Base-by-base conservation (phyloP, 805 yeast species). In the Schwanniomyces polymorphus region DNA sequence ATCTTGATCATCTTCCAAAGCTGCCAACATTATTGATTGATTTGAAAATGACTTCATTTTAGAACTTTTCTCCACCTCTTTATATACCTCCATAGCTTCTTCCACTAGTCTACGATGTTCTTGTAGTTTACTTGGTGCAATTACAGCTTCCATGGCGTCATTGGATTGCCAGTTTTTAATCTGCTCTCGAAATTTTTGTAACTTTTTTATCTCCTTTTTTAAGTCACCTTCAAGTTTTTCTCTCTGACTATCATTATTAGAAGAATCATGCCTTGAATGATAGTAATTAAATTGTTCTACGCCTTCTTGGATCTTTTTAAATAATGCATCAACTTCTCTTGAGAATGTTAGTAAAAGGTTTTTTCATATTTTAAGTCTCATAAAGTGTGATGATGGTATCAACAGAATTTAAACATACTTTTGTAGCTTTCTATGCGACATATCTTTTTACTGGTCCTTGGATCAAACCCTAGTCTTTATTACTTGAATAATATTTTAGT, bases 31-130 rank as follows among this genome's bases (percentile, higher is more conserved):
- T 21, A 74, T 74, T 2, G 75, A 68, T 47, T 73, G 78, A 53
- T 74, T 74, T 5, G 76, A 70, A 48, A 67, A 74, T 3, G 76
- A 64, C 51, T 74, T 74, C 68, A 73, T 67, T 51, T 73, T 74
- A 7, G 74, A 66, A 41, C 63, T 59, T 44, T 71, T 66, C 47
- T 73, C 78, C 26, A 74, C 77, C 23, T 69, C 76, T 48, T 73
- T 74, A 49, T 70, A 74, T 34, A 67, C 66, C 47, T 72, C 77
- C 77, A 74, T 72, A 18, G 77, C 75, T 51, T 70, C 76, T 45
- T 72, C 78, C 23, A 74, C 74, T 25, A 66, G 56, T 48, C 64
- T 58, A 46, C 74, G 64, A 49, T 71, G 68, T 43, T 72, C 76
- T 34, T 64, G 68, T 35, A 68, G 56, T 52, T 62, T 63, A 29